Evolutionary conservation across 371 early-diverging fungal genomes (phyloP).

Genomic region (Mortierella sp.): DNA sequence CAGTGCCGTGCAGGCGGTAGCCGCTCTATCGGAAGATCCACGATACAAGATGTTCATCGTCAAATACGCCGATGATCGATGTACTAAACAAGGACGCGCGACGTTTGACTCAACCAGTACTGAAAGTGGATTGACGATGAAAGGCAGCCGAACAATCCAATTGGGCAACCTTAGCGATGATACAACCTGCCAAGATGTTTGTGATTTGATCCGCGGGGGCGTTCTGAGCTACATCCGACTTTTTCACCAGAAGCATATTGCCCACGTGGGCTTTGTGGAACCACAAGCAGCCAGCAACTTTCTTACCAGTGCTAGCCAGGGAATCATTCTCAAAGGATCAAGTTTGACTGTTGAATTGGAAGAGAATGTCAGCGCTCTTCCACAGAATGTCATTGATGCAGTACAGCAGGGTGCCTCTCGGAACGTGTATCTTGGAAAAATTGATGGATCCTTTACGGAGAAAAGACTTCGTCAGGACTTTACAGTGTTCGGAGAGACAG

Average conservation of each 20-base stretch:
- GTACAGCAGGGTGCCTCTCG: constrained; percentile 78
- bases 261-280: constrained; percentile 87
- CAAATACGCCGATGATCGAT: constrained; percentile 86
- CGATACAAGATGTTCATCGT: constrained; percentile 64
- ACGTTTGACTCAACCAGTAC: too few species aligned
- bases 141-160: constrained; percentile 78
- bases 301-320: constrained; percentile 64
- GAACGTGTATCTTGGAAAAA: constrained; percentile 82
- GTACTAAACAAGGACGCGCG: constrained; percentile 53
- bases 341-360: constrained; percentile 85
- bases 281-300: constrained; percentile 71
- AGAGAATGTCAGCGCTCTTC: constrained; percentile 67
- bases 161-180: constrained; percentile 81
- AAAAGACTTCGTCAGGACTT: constrained; percentile 75
- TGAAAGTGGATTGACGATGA: constrained; percentile 1
- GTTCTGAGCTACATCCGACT: constrained; percentile 81
- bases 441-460: constrained; percentile 69
- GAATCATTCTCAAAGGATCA: constrained; percentile 73
- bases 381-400: constrained; percentile 64
- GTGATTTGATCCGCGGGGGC: constrained; percentile 88
- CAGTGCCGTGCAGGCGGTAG: constrained; percentile 79
- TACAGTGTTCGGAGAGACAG: constrained; percentile 80
- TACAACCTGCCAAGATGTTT: constrained; percentile 80
- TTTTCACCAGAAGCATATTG: constrained; percentile 78
- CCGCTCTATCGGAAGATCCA: constrained; percentile 61